Evolutionary conservation across 2,329 filamentous ascomycete genomes (phyloP).

Genomic region (Cadophora gregata): DNA sequence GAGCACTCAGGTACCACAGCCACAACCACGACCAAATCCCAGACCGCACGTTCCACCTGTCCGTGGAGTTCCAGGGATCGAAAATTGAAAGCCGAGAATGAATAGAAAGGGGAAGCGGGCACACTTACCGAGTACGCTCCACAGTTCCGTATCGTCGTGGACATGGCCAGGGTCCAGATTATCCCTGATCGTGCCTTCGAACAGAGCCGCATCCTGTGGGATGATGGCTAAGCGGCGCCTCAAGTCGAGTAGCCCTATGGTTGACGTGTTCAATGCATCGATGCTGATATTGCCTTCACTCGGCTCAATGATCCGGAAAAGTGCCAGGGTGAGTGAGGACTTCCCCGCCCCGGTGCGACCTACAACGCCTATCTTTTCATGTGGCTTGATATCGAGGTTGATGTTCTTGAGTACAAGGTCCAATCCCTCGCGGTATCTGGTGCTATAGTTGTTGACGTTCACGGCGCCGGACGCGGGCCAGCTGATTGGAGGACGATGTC

Average conservation of each 20-base stretch:
- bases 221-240: conserved; percentile 93
- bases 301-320: conserved; percentile 96
- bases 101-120: conserved; percentile 17
- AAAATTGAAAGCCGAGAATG: conserved; percentile 10
- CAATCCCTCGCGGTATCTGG: conserved; percentile 86
- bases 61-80: conserved; percentile 17
- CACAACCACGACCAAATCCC: conserved; percentile 22
- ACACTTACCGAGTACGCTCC: conserved; percentile 88
- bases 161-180: conserved; percentile 95
- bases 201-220: conserved; percentile 94
- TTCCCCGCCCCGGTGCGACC: conserved; percentile 96
- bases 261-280: conserved; percentile 86
- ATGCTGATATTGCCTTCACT: conserved; percentile 84
- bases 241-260: conserved; percentile 88
- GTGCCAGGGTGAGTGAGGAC: conserved; percentile 86
- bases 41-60: conserved; percentile 3
- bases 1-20: conserved; percentile 39
- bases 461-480: conserved; percentile 93
- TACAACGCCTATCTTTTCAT: conserved; percentile 98
- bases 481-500: conserved; percentile 82
- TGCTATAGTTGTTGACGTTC: conserved; percentile 92
- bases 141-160: conserved; percentile 95
- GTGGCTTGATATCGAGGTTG: conserved; percentile 88
- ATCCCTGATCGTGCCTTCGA: conserved; percentile 90
- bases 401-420: conserved; percentile 94